A percentile compares a stretch with the other conserved stretches of the same genome.
These are phyloP conservation scores for Pestalotiopsis fici DNA, from an alignment of 2,329 filamentous ascomycete genomes.

Conservation along the genomic window DNA sequence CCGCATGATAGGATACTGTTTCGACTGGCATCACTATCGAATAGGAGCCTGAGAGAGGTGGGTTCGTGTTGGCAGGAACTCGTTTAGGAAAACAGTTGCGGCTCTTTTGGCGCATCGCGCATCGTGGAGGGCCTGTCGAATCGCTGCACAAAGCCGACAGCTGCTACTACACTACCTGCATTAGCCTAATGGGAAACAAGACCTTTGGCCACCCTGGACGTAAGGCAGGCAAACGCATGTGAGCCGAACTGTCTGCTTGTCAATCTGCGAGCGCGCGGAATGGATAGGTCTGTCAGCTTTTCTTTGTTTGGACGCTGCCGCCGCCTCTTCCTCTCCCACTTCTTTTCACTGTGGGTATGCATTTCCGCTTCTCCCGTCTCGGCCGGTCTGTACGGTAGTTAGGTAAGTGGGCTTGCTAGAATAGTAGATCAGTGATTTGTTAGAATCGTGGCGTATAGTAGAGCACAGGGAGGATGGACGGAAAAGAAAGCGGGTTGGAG, in stretches of 20 bases:
- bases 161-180: conserved; percentile 7
- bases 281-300: background rate
- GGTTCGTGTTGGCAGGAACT: background rate
- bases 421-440: too few species aligned
- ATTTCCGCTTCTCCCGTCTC: too few species aligned
- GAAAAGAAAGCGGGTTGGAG: background rate
- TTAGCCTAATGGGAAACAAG: background rate
- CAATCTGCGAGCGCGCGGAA: background rate
- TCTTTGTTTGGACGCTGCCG: too few species aligned
- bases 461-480: background rate
- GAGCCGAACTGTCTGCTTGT: background rate
- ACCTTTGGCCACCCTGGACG: background rate
- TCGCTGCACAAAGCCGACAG: conserved; percentile 6
- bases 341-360: too few species aligned
- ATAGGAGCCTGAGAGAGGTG: background rate
- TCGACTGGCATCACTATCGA: background rate
- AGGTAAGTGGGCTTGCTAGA: too few species aligned
- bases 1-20: background rate
- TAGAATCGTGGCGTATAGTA: background rate
- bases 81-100: conserved; percentile 5
- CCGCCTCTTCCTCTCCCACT: too few species aligned
- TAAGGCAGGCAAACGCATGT: background rate
- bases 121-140: conserved; percentile 5
- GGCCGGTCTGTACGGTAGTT: too few species aligned
- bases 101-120: background rate